Base-by-base conservation (phyloP, 768 basidiomycete species). In the Russula abietina region DNA sequence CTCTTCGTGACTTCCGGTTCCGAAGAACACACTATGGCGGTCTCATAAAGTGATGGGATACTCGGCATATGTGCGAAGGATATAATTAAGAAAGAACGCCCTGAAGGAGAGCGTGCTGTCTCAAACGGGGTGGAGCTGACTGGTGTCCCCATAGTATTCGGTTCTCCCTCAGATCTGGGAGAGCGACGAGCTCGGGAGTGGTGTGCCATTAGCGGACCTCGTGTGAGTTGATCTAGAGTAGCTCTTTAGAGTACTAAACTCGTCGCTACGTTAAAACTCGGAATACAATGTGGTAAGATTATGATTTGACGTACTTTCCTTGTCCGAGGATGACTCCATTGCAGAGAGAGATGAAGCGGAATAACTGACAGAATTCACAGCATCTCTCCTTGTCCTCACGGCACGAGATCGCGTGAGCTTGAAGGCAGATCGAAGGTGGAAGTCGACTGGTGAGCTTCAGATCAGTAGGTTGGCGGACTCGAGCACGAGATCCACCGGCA, bases 61-160 rank as follows among this genome's bases (percentile, higher is more conserved):
- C 80, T 81, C 0, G 84, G 83, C 59, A 85, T 71, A 6, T 83
- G 85, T 60, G 76, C 76, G 71, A 81, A 84, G 0, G 84, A 85
- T 8, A 78, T 74, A 11, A 73, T 75, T 2, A 65, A 67, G 10
- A 81, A 80, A 0, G 78, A 75, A 1, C 81, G 78, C 3, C 80
- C 75, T 1, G 77, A 33, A 9, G 81, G 81, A 0, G 78, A 75
- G 0, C 81, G 78, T 4, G 80, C 75, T 2, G 77, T 73, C 32
- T 79, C 73, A 65, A 84, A 87, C 2, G 81, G 59, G 0, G 60
- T 66, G 12, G 67, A 57, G 17, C 48, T 60, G 24, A 58, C 45
- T 45, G 54, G 67, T 7, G 67, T 66, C 16, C 41, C 39, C 0
- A 59, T 79, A 24, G 67, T 69, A 7, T 69, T 72, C 1, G 64